phyloP scores from a whole-genome alignment of 2,329 filamentous ascomycete species.

The Atkinsonella hypoxylon region DNA sequence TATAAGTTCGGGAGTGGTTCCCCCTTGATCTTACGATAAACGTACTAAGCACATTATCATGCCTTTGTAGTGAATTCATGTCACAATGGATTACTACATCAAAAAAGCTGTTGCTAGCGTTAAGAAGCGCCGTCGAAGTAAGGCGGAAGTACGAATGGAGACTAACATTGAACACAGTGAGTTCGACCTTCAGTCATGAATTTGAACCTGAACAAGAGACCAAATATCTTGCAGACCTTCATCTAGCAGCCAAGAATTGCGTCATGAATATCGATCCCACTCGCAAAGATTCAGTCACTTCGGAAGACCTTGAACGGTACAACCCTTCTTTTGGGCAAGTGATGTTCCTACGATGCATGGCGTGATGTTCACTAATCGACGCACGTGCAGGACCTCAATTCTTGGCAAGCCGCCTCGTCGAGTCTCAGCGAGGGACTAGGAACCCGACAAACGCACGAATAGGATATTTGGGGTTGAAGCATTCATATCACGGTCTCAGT shows the following conservation, averaged over 20 bases:
- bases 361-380: too few species aligned
- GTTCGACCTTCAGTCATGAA: background rate
- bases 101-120: slow-evolving; percentile 4
- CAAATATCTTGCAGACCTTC: background rate
- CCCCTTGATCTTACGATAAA: too few species aligned
- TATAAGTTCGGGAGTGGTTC: background rate
- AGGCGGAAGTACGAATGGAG: slow-evolving; percentile 1
- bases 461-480: too few species aligned
- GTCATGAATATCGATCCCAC: background rate
- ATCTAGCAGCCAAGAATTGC: slow-evolving; percentile 4
- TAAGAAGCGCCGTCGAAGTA: slow-evolving; percentile 2
- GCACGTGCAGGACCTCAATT: background rate
- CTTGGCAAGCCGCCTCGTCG: background rate
- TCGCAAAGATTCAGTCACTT: background rate
- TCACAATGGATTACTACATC: slow-evolving; percentile 2
- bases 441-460: too few species aligned
- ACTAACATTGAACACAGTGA: background rate
- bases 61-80: too few species aligned
- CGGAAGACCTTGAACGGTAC: background rate
- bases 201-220: too few species aligned
- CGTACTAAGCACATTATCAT: too few species aligned
- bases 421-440: background rate
- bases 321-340: slow-evolving; percentile 1
- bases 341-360: too few species aligned
- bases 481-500: too few species aligned